These are phyloP conservation scores for Claviceps arundinis DNA, from an alignment of 2,329 filamentous ascomycete genomes.

Conservation along the genomic window DNA sequence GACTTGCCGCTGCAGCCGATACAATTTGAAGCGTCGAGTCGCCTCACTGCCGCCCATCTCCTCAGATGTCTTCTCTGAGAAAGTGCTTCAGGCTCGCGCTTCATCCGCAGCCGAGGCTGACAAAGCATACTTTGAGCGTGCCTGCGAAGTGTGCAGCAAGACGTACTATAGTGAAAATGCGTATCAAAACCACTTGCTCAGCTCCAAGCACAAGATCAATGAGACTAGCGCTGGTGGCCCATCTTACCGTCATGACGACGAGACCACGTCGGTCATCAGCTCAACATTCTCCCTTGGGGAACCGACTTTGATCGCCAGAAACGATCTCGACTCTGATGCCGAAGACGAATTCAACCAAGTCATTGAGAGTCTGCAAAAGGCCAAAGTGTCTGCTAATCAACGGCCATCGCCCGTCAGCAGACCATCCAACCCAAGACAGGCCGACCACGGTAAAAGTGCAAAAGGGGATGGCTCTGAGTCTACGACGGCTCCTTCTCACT, in stretches of 20 bases:
- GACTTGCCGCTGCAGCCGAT: conserved; percentile 44
- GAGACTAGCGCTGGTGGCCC: conserved; percentile 32
- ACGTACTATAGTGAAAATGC: conserved; percentile 96
- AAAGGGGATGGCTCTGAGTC: conserved; percentile 31
- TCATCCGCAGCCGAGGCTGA: conserved; percentile 72
- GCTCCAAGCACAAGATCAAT: conserved; percentile 66
- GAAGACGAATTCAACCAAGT: conserved; percentile 68
- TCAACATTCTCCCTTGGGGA: conserved; percentile 87
- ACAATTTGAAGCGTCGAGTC: conserved; percentile 91
- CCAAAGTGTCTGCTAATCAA: conserved; percentile 47
- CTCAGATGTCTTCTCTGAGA: conserved; percentile 88
- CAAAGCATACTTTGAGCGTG: conserved; percentile 76
- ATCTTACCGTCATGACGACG: conserved; percentile 41
- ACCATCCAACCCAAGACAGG: conserved; percentile 37
- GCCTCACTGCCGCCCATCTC: conserved; percentile 82
- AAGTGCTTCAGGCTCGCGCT: conserved; percentile 84
- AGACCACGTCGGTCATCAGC: conserved; percentile 71
- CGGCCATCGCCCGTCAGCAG: conserved; percentile 38
- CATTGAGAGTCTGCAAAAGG: conserved; percentile 61
- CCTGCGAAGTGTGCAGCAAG: conserved; percentile 73
- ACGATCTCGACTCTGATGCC: conserved; percentile 49
- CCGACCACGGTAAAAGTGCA: conserved; percentile 24
- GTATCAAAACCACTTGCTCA: conserved; percentile 81
- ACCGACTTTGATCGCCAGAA: conserved; percentile 39
- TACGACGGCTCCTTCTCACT: conserved; percentile 24